Base-by-base conservation (phyloP, 768 basidiomycete genomes). In the Pholiota microspora region DNA sequence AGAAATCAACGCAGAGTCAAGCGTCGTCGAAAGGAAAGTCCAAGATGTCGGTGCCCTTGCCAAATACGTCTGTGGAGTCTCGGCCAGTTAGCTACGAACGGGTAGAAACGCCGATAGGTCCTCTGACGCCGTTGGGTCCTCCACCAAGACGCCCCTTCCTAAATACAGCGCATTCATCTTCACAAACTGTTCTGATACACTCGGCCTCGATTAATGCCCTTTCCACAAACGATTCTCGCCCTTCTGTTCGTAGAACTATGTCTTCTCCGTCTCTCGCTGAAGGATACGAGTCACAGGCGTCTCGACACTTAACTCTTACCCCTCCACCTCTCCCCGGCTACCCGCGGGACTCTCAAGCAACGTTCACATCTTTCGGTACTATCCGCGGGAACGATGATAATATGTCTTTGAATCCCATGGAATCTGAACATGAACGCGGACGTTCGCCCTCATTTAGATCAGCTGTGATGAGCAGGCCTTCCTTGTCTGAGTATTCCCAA, bases 401-500 rank as follows among this genome's bases (percentile, higher is more conserved):
- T 7, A 57, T 59, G 31, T 63, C 67, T 5, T 67, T 69, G 10
- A 69, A 68, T 9, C 69, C 73, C 10, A 71, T 81, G 60, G 66
- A 68, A 16, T 56, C 53, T 32, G 73, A 72, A 36, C 69, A 67
- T 2, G 75, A 74, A 27, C 67, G 67, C 23, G 62, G 59, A 25
- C 65, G 57, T 2, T 71, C 83, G 49, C 71, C 72, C 27, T 86
- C 85, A 1, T 67, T 83, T 16, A 59, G 82, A 44, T 85, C 85
- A 21, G 67, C 79, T 2, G 59, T 65, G 59, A 77, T 68, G 15
- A 77, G 73, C 58, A 76, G 85, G 35, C 80, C 73, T 3, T 87
- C 88, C 16, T 59, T 84, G 25, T 88, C 87, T 10, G 81, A 84
- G 51, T 86, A 86, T 65, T 85, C 86, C 8, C 82, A 84, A 58